phyloP scores from a whole-genome alignment of 768 basidiomycete species.

The Rhodotorula kratochvilovae region DNA sequence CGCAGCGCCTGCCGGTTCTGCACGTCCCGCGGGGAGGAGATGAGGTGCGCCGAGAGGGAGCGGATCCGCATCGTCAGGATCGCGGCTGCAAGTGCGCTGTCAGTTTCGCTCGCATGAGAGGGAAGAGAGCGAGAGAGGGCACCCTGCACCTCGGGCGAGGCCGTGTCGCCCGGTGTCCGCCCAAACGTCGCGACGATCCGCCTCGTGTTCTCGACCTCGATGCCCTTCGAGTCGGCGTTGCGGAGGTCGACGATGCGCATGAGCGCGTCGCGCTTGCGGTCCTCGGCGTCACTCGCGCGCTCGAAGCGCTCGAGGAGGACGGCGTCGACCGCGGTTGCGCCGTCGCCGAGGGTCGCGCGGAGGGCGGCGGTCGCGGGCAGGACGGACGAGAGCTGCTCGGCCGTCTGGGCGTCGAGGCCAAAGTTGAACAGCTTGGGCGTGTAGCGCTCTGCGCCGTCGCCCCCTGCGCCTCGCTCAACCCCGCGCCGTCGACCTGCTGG shows the following conservation, averaged over 20 bases:
- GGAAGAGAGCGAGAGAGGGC: conserved; percentile 20
- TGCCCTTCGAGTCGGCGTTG: conserved; percentile 81
- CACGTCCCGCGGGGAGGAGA: conserved; percentile 63
- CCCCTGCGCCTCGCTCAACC: not conserved
- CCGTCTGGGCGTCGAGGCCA: conserved; percentile 55
- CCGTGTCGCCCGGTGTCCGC: conserved; percentile 66
- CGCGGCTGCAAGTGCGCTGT: conserved; percentile 65
- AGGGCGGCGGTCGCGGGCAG: conserved; percentile 27
- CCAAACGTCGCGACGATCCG: conserved; percentile 78
- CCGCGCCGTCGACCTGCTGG: conserved; percentile 34
- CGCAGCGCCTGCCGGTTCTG: conserved; percentile 70
- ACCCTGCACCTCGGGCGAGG: conserved; percentile 88
- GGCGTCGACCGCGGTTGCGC: conserved; percentile 19
- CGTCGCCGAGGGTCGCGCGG: conserved; percentile 26
- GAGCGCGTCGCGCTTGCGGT: conserved; percentile 51
- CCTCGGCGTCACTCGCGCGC: conserved; percentile 34
- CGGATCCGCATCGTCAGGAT: conserved; percentile 80
- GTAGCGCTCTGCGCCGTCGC: conserved; percentile 1
- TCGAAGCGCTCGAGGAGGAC: conserved; percentile 26
- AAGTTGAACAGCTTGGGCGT: conserved; percentile 54
- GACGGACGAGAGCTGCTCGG: conserved; percentile 44
- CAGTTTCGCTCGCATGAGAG: no score
- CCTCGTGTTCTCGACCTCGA: conserved; percentile 77
- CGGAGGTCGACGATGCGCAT: conserved; percentile 72
- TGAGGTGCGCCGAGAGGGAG: conserved; percentile 69